A percentile compares a stretch with the other conserved stretches of the same genome.
Evolutionary conservation across 2,329 filamentous ascomycete species (phyloP).

Genomic region (Aspergillus uvarum): DNA sequence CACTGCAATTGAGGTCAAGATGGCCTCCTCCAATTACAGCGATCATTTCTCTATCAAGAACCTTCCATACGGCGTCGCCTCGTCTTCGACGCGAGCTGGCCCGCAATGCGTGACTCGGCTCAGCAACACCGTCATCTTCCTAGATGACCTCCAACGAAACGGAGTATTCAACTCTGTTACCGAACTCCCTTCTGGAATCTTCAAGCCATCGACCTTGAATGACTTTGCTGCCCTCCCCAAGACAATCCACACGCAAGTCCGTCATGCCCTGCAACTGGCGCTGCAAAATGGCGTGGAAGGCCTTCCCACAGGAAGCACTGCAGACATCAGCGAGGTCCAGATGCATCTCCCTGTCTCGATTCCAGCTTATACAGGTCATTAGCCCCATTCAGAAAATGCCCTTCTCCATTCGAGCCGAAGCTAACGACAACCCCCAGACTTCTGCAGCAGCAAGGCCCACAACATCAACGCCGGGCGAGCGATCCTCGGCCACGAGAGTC

Average conservation of each 20-base stretch:
- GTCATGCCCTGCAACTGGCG: conserved; percentile 37
- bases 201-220: conserved; percentile 47
- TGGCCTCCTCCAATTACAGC: conserved; percentile 23
- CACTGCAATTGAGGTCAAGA: conserved; percentile 5
- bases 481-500: conserved; percentile 25
- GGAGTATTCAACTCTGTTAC: conserved; percentile 29
- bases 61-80: conserved; percentile 56
- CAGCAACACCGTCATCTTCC: conserved; percentile 53
- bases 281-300: conserved; percentile 9
- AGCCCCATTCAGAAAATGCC: conserved; percentile 54
- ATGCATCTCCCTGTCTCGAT: conserved; percentile 58
- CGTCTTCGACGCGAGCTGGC: conserved; percentile 35
- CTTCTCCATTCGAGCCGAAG: conserved; percentile 48
- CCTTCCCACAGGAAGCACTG: conserved; percentile 17
- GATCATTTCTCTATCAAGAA: conserved; percentile 52
- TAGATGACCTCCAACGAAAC: conserved; percentile 44
- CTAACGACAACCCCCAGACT: conserved; percentile 28
- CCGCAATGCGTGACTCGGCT: conserved; percentile 54
- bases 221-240: conserved; percentile 50
- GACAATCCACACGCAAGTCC: conserved; percentile 39
- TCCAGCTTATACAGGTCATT: conserved; percentile 59
- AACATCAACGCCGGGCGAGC: conserved; percentile 27
- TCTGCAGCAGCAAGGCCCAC: conserved; percentile 38
- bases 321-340: conserved; percentile 41
- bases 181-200: conserved; percentile 25